Conservation (phyloP, 2,329 filamentous ascomycete species). For the Ophiocordyceps sinensis region DNA sequence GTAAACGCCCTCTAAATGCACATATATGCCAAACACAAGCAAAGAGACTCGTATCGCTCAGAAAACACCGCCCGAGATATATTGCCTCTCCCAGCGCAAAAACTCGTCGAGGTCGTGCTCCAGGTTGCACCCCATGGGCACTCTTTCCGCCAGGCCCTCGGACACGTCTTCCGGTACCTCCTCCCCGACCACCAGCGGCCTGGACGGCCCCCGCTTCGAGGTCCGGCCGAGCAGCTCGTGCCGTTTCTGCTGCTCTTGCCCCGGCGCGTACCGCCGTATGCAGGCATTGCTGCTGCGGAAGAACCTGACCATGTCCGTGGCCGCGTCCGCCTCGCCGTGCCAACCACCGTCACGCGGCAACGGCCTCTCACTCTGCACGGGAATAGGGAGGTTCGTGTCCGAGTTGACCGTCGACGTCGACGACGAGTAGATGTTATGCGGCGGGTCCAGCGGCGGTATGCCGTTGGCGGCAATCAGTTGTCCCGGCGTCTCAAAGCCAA, state of each 20-base stretch:
- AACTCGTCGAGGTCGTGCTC: slow-evolving; percentile 45
- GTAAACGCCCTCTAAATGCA: no score
- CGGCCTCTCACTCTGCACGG: slow-evolving; percentile 17
- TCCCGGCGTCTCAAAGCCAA: slow-evolving; percentile 30
- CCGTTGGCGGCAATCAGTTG: slow-evolving; percentile 17
- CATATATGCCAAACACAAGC: no score
- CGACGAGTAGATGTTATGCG: slow-evolving; percentile 11
- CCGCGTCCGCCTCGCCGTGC: neutral
- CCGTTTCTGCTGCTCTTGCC: no score
- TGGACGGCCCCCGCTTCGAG: slow-evolving; percentile 13
- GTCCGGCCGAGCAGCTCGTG: neutral
- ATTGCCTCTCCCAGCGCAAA: slow-evolving; percentile 40
- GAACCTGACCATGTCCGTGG: slow-evolving; percentile 17
- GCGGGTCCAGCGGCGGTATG: slow-evolving; percentile 5
- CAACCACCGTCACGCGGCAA: slow-evolving; percentile 15
- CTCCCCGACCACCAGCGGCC: slow-evolving; percentile 28
- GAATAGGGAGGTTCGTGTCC: slow-evolving; percentile 23
- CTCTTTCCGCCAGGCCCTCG: slow-evolving; percentile 17
- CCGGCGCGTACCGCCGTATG: neutral
- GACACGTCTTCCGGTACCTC: slow-evolving; percentile 11
- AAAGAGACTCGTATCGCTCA: no score
- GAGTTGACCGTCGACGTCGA: slow-evolving; percentile 14
- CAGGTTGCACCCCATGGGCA: slow-evolving; percentile 48
- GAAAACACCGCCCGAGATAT: slow-evolving; percentile 23
- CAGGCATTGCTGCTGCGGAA: slow-evolving; percentile 8